Evolutionary conservation across 257 asterid genomes (phyloP), one percentile per base, ranked within the genome.

Genomic region (Plectranthus barbatus): DNA sequence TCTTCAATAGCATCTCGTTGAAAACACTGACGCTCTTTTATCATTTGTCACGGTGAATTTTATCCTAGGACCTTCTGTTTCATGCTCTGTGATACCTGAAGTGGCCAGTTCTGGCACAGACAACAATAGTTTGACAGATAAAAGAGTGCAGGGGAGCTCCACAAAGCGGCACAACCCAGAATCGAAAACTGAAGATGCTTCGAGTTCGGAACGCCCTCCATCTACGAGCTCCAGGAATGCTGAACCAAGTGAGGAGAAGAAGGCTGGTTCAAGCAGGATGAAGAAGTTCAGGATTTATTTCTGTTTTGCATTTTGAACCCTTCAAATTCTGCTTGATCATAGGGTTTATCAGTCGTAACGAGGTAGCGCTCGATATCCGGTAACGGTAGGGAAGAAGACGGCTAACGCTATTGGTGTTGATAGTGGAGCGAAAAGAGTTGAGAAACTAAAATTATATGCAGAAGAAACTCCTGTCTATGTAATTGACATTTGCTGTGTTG

Each of bases 281-380:
- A 88, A 84, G 60, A 72, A 68, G 73, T 71, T 77, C 18, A 82
- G 72, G 65, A 70, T 66, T 24, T 79, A 72, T 49, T 69, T 84
- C 40, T 88, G 96, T 70, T 80, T 82, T 72, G 48, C 76, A 9
- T 84, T 84, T 70, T 83, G 71, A 67, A 55, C 33, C 64, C 7
- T 31, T 10, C 15, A 6, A 31, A 31, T 31, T 31, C 36, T 2
- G 5, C 36, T 0, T 6, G 36, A 31, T 31, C 0, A 31, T 7
- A 2, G 5, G 19, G 9, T 58, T 39, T 21, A 17, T 18, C 21
- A 2, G 7, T 55, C 24, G n/a, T 15, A 36, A 56, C 6, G 21
- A n/a, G n/a, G 61, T 33, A 17, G 29, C 47, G 13, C 13, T 41
- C 8, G 18, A 41, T 42, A 14, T 14, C 10, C n/a, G 7, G 13